Conservation (phyloP, 305 asterid genomes). For the Fraxinus floribunda region DNA sequence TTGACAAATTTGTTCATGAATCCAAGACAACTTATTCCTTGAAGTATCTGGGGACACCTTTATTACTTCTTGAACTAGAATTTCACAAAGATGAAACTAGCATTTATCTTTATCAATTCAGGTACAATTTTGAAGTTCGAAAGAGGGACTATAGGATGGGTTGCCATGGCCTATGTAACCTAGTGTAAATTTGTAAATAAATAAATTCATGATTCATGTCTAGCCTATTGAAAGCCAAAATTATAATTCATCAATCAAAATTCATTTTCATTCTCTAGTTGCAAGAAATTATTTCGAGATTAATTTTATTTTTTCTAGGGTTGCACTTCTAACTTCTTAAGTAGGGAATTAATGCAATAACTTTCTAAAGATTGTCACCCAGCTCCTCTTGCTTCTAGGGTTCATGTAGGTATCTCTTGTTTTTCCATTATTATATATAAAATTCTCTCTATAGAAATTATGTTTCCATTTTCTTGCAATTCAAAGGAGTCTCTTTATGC, state of each 20-base stretch:
- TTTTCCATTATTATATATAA: neutral
- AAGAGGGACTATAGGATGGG: neutral
- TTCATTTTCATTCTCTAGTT: neutral
- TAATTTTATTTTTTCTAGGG: neutral
- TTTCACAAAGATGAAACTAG: neutral
- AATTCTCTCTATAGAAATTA: neutral
- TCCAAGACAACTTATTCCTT: neutral
- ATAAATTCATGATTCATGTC: neutral
- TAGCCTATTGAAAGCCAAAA: neutral
- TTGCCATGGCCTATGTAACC: neutral
- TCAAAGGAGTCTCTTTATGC: neutral
- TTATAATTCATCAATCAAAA: neutral
- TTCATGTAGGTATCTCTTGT: neutral
- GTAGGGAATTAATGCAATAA: neutral
- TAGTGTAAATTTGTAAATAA: neutral
- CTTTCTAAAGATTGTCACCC: neutral
- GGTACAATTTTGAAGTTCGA: neutral
- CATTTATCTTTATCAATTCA: neutral
- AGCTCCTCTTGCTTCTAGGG: neutral
- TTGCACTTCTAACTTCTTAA: neutral
- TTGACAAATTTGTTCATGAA: neutral
- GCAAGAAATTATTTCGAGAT: neutral
- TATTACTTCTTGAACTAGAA: neutral
- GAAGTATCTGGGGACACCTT: neutral
- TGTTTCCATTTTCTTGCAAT: neutral